Evolutionary conservation across 352 stramenopile species (phyloP).

Genomic region (Pythium sukuiense): DNA sequence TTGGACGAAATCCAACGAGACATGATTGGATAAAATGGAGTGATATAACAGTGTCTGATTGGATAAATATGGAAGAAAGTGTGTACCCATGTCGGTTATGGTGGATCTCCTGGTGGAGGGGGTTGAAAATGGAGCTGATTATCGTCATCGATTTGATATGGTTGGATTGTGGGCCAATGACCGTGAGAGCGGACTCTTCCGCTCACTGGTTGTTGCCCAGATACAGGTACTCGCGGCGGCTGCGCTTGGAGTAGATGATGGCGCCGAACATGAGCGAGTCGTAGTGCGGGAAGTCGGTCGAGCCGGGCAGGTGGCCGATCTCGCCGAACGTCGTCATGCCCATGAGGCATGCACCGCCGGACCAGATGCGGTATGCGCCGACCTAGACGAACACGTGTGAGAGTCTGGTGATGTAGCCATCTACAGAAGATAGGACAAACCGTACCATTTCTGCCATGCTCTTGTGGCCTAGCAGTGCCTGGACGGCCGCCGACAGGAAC

Average conservation of each 20-base stretch:
- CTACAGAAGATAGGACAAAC: background rate
- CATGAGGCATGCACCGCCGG: slow-evolving; percentile 76
- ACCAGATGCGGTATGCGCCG: slow-evolving; percentile 86
- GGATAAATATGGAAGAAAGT: slow-evolving; percentile 10
- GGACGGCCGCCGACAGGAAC: slow-evolving; percentile 84
- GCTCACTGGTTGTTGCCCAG: slow-evolving; percentile 23
- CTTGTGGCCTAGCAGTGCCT: slow-evolving; percentile 83
- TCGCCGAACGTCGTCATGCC: slow-evolving; percentile 88
- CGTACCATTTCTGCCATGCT: slow-evolving; percentile 87
- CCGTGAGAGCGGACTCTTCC: background rate
- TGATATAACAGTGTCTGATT: background rate
- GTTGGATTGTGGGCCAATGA: background rate
- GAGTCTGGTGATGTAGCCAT: too few relatives aligned
- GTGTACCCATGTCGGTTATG: slow-evolving; percentile 12
- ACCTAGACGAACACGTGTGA: slow-evolving; percentile 35
- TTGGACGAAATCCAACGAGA: slow-evolving; percentile 15
- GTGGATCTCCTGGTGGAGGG: background rate
- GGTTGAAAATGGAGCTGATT: background rate
- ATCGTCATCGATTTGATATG: background rate
- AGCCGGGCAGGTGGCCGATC: slow-evolving; percentile 80
- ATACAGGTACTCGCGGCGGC: slow-evolving; percentile 76
- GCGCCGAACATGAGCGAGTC: slow-evolving; percentile 90
- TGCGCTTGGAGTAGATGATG: slow-evolving; percentile 86
- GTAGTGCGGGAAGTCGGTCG: slow-evolving; percentile 83
- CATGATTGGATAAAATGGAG: slow-evolving; percentile 3